phyloP scores from a whole-genome alignment of 805 yeast species.

The Schizosaccharomyces octosporus region DNA sequence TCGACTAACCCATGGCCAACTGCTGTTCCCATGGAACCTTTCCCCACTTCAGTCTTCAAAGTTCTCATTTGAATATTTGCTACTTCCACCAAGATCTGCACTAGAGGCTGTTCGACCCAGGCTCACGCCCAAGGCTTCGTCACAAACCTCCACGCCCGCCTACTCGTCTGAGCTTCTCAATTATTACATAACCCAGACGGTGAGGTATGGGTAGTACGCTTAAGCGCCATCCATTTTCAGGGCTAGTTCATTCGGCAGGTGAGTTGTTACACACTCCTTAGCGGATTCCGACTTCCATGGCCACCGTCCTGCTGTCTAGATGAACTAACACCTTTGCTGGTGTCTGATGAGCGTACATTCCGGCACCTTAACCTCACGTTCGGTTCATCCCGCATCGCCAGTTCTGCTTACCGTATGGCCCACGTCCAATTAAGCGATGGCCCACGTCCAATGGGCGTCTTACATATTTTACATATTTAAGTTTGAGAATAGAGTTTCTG shows the following conservation, averaged over 20 bases:
- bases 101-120: conserved; percentile 21
- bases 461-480: conserved; percentile 21
- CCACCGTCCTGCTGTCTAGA: conserved; percentile 26
- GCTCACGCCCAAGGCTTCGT: conserved; percentile 19
- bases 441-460: conserved; percentile 21
- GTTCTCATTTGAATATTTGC: conserved; percentile 20
- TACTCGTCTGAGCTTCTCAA: conserved; percentile 18
- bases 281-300: conserved; percentile 23
- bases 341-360: conserved; percentile 22
- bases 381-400: conserved; percentile 24
- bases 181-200: conserved; percentile 15
- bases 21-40: conserved; percentile 21
- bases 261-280: conserved; percentile 25
- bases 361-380: conserved; percentile 20
- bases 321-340: conserved; percentile 21
- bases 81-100: conserved; percentile 22
- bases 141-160: conserved; percentile 22
- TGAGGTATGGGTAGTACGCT: conserved; percentile 21
- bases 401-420: conserved; percentile 25
- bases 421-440: conserved; percentile 20
- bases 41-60: conserved; percentile 22
- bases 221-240: conserved; percentile 21
- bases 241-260: conserved; percentile 19
- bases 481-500: conserved; percentile 20
- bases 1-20: conserved; percentile 21